Percentiles rank a stretch among this genome's conserved stretches.
These are phyloP conservation scores for Nothophoma quercina DNA, from an alignment of 2,329 filamentous ascomycete genomes.

Conservation along the genomic window DNA sequence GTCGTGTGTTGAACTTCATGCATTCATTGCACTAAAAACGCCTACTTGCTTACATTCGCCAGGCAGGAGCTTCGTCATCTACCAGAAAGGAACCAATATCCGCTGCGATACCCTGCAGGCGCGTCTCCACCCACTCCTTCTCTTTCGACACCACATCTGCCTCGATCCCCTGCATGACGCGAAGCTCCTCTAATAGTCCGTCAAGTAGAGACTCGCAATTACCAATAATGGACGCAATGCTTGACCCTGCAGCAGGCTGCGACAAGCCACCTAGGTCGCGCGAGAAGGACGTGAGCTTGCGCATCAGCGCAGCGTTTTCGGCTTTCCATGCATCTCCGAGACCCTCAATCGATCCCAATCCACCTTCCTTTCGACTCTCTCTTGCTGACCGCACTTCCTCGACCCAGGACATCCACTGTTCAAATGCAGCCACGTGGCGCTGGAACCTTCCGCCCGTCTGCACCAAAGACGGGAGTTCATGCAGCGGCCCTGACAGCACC, in stretches of 20 bases:
- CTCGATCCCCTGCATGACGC: conserved; percentile 45
- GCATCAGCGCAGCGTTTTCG: conserved; percentile 43
- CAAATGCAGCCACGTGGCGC: conserved; percentile 41
- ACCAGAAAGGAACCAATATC: conserved; percentile 26
- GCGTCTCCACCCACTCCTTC: conserved; percentile 47
- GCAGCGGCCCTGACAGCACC: conserved; percentile 44
- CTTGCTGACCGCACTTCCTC: conserved; percentile 37
- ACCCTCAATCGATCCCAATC: conserved; percentile 35
- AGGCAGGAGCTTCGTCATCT: conserved; percentile 30
- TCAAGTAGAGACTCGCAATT: conserved; percentile 40
- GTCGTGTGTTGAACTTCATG: too few species aligned
- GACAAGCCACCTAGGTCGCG: conserved; percentile 43
- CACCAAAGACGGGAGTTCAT: conserved; percentile 46
- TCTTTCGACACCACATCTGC: conserved; percentile 40
- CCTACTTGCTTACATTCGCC: conserved; percentile 26
- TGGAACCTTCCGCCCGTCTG: conserved; percentile 44
- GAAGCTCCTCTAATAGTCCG: conserved; percentile 45
- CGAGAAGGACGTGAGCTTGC: conserved; percentile 43
- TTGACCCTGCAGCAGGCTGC: conserved; percentile 40
- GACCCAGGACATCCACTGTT: conserved; percentile 43
- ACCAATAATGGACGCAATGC: conserved; percentile 40
- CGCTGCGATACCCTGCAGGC: conserved; percentile 38
- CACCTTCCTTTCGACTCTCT: conserved; percentile 11
- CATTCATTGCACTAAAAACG: neutral
- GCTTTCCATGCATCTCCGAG: conserved; percentile 45